These are phyloP conservation scores for Fraxinus sp. DNA, from an alignment of 305 asterid genomes.

Conservation along the genomic window DNA sequence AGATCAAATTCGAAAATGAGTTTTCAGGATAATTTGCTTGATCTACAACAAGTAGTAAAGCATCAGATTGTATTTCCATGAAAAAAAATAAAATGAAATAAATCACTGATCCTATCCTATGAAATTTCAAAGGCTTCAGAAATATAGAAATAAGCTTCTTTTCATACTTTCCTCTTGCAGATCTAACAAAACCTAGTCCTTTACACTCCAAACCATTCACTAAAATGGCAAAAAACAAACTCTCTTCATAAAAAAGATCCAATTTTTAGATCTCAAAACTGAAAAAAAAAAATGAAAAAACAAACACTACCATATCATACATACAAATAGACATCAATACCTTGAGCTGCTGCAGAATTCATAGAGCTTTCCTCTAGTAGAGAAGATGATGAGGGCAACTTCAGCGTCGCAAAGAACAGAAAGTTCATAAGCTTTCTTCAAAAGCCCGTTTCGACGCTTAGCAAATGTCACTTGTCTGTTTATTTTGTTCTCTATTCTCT, in stretches of 20 bases:
- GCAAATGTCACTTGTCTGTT: constrained; percentile 1
- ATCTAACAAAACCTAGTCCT: constrained; percentile 41
- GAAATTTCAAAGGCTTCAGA: constrained; percentile 16
- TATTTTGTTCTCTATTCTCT: constrained; percentile 1
- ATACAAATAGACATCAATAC: neutral
- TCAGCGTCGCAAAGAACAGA: neutral
- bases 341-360: constrained; percentile 17
- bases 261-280: neutral
- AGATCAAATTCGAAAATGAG: neutral
- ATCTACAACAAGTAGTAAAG: neutral
- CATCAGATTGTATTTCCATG: neutral
- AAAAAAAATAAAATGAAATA: neutral
- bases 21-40: neutral
- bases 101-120: neutral
- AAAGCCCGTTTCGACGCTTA: neutral
- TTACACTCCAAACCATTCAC: neutral
- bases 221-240: neutral
- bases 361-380: constrained; percentile 16
- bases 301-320: neutral
- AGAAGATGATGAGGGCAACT: constrained; percentile 21
- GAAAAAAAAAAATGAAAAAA: neutral
- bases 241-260: neutral
- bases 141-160: constrained; percentile 40
- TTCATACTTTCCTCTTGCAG: constrained; percentile 56
- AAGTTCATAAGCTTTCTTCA: constrained; percentile 5